Base-by-base conservation (phyloP, 2,329 filamentous ascomycete species). In the Aspergillus thermomutatus region DNA sequence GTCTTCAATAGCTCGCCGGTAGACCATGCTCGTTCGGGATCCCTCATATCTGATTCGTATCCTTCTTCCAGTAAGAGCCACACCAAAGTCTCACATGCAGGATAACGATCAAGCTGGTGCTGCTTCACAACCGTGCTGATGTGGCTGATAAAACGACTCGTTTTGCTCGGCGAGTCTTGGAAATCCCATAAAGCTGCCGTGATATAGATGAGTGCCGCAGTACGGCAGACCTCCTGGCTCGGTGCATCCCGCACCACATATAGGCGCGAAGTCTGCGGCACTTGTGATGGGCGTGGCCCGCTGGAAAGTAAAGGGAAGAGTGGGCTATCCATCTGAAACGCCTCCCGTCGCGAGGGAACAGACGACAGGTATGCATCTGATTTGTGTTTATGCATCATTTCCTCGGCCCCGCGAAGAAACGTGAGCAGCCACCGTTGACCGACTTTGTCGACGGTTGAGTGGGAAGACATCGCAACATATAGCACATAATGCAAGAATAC, bases 241-340 rank as follows among this genome's bases (percentile, higher is more conserved):
- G 69, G 64, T 6, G 60, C 61, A 40, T 68, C 66, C 41, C 63
- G 66, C 8, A 76, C 63, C 21, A 77, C 73, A 55, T 73, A 77
- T 51, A 66, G 65, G 37, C 73, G 75, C 11, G 68, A 68, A 31
- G 65, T 69, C 0, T 65, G 59, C 14, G 74, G 73, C 5, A 77
- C 69, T 47, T 68, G 68, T 4, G 72, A 72, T 11, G 75, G 75
- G 19, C 67, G 71, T 10, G 75, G 75, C 7, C 75, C 75, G 55
- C 69, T 73, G n/a, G 75, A 75, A n/a, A 77, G 67, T 5, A 76
- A 57, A 14, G 70, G 65, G 51, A 75, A 75, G 8, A 77, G 62
- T 19, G 73, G 69, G 49, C 71, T 66, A 17, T 68, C 67, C 68
- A 75, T 75, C 46, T 72, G 64, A 43, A 77, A 77, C 0, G 66